Base-by-base conservation (phyloP, 2,329 filamentous ascomycete genomes). In the Bipolaris victoriae region DNA sequence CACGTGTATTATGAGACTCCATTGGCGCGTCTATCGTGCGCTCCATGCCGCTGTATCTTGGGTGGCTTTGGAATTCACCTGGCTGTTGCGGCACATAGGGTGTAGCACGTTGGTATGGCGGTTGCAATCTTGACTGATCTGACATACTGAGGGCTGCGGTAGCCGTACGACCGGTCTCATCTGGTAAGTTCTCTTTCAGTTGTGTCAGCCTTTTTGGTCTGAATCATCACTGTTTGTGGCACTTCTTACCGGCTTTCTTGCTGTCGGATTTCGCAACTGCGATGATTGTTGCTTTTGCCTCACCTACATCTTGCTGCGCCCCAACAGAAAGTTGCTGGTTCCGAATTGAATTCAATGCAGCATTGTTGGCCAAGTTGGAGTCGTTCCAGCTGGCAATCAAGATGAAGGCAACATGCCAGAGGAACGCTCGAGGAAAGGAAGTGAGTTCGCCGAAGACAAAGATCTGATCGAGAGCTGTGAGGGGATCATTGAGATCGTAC, bases 391-490 rank as follows among this genome's bases (percentile, higher is more conserved):
- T 39, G 11, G 39, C 49, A n/a, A 69, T 64, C 59, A 76, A 64
- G 18, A 67, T 57, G 36, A 69, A 58, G 36, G 61, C 49, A 20
- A 64, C 66, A 24, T 75, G 68, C 63, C 67, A 75, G 7, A 76
- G 64, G 33, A 75, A 76, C 1, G 52, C 37, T 1, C 61, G 67
- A 33, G 73, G 72, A 43, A 53, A 71, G 1, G 43, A n/a, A 0
- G 53, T 46, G 5, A 41, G 60, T 56, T 75, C 72, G 10, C 65
- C 64, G 9, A 68, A 47, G 35, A 60, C 52, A 43, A 75, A 76
- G 20, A 76, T 58, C 49, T 69, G 63, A 45, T 74, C 62, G 47
- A 75, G 65, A 18, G 72, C 56, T 6, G 54, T 61, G 6, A 69
- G 48, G 6, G 58, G 59, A 46, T 71, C 48, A 7, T 61, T 33